Conservation (phyloP, 1,139 yeast genomes). For the Geotrichum histeridarum region DNA sequence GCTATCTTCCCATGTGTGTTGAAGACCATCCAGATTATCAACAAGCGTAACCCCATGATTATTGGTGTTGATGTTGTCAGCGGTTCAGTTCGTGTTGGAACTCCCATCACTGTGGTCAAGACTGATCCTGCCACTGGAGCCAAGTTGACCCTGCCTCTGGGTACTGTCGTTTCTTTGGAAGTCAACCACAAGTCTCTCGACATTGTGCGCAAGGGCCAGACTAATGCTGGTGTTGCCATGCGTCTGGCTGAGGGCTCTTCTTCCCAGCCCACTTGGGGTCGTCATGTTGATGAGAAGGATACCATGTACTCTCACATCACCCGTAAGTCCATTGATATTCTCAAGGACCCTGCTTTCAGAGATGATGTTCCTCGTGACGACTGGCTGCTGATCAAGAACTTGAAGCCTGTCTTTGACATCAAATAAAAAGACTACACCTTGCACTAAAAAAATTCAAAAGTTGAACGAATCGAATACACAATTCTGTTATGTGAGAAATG, state of each 20-base stretch:
- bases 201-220: slow-evolving; percentile 85
- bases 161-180: slow-evolving; percentile 83
- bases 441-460: not conserved
- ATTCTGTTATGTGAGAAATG: not conserved
- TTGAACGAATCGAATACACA: not conserved
- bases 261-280: slow-evolving; percentile 95
- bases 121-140: slow-evolving; percentile 78
- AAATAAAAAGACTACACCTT: slow-evolving; percentile 39
- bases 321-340: slow-evolving; percentile 89
- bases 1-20: slow-evolving; percentile 95
- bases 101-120: slow-evolving; percentile 94
- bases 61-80: slow-evolving; percentile 96
- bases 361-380: slow-evolving; percentile 90
- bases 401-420: slow-evolving; percentile 82
- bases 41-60: slow-evolving; percentile 98
- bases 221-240: slow-evolving; percentile 97
- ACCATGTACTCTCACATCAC: slow-evolving; percentile 79
- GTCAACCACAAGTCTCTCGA: slow-evolving; percentile 85
- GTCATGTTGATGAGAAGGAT: slow-evolving; percentile 94
- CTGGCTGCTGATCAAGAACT: slow-evolving; percentile 84
- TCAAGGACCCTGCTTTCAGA: slow-evolving; percentile 96
- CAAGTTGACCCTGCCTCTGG: slow-evolving; percentile 67
- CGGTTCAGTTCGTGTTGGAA: slow-evolving; percentile 84
- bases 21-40: slow-evolving; percentile 90
- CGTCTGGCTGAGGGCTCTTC: slow-evolving; percentile 83